Conservation (phyloP, 441 rosid species). For the Eutrema salsugineum region DNA sequence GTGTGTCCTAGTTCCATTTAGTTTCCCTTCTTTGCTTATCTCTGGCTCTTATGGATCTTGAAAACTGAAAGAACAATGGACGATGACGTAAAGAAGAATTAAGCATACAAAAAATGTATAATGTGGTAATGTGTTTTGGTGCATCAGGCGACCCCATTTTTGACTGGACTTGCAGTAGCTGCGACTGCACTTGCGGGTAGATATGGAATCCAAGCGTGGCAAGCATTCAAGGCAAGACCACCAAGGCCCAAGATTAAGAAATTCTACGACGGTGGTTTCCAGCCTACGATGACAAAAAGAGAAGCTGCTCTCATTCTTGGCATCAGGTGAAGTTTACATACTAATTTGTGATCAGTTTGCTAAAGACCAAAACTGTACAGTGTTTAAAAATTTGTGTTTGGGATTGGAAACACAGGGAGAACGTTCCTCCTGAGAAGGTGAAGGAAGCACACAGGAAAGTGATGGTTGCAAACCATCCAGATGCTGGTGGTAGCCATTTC, state of each 20-base stretch:
- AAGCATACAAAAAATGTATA: background rate
- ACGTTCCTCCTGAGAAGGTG: conserved; percentile 44
- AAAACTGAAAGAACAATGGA: background rate
- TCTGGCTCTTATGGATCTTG: background rate
- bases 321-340: conserved; percentile 35
- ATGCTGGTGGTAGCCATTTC: conserved; percentile 77
- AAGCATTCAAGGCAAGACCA: conserved; percentile 65
- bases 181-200: conserved; percentile 70
- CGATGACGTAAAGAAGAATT: background rate
- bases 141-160: conserved; percentile 61
- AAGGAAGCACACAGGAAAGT: conserved; percentile 66
- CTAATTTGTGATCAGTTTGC: background rate
- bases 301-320: conserved; percentile 80
- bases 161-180: conserved; percentile 63
- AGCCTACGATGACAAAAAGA: conserved; percentile 59
- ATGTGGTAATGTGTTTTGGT: background rate
- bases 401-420: conserved; percentile 44
- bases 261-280: conserved; percentile 73
- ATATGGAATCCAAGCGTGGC: conserved; percentile 79
- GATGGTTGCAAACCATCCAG: conserved; percentile 78
- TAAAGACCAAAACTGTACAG: background rate
- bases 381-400: background rate
- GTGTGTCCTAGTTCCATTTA: background rate
- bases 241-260: conserved; percentile 41
- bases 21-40: background rate